Evolutionary conservation across 306 rosid species (phyloP), one percentile per base, ranked within the genome.

Genomic region (Mucuna pruriens): DNA sequence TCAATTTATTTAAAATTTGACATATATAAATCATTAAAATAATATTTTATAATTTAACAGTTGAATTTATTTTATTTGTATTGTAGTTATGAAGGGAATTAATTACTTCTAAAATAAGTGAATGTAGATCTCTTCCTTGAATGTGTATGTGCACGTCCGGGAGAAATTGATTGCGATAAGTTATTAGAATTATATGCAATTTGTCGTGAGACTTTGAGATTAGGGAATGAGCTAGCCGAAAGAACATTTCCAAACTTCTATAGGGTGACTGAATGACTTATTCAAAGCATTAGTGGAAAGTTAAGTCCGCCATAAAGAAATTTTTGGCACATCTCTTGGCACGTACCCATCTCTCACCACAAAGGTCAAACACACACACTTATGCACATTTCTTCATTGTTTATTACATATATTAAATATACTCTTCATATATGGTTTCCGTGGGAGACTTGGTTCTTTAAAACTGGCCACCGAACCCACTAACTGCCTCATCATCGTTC

Each of bases 281-380:
- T 88, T 92, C 91, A 84, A 80, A 74, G n/a, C 85, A 48, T 48
- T 77, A 62, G 77, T 71, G 57, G 85, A 78, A 88, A 82, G 76
- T 57, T 48, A 73, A 83, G 88, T 85, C 81, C 78, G 80, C 70
- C 42, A 68, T 61, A 67, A 62, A 64, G 89, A 80, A 80, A 80
- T 38, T 13, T 69, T 85, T 45, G 82, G 84, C 84, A 79, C 83
- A 72, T 55, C 85, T 84, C 88, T 82, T 86, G 86, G 73, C 64
- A 5, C 69, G 46, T 44, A 22, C 25, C 20, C 6, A 55, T 80
- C 58, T 75, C 68, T 70, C 71, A 51, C 84, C 86, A 80, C 87
- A 83, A 81, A 86, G 81, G 90, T 86, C 87, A 88, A 89, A 80
- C 80, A 20, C 68, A 22, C 80, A 29, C 84, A 66, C 48, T 22